Evolutionary conservation across 1,139 yeast species (phyloP), one percentile per base, ranked within the genome.

Genomic region (Suhomyces panamericanus): DNA sequence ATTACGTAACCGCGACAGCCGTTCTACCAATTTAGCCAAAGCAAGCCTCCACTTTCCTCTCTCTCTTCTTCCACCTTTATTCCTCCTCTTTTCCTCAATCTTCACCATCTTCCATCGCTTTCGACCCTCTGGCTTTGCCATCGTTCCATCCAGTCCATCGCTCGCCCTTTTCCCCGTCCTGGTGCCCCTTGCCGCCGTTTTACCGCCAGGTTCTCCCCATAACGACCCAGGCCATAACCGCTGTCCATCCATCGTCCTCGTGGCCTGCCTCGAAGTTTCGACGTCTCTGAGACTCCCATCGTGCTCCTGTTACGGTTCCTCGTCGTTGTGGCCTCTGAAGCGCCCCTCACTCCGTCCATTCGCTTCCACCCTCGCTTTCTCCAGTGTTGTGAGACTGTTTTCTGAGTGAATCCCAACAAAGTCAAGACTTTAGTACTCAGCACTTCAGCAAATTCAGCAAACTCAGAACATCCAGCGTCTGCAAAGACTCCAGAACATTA

Each of bases 31-130:
- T 33, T 15, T 15, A 33, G 35, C 8, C 4, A 33, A 20, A 33
- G 35, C 35, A 33, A 33, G 35, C 35, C 35, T 20, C 35, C 35
- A 33, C 35, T 26, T 33, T 33, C 35, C 28, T 33, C 35, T 33
- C n/a, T 22, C 35, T 22, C 35, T 12, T 14, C 35, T 17, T 22
- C 28, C 16, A 22, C 12, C 9, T 22, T 12, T 20, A 22, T 33
- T 22, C 24, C 27, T 20, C 24, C 16, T 14, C 36, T 13, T 7
- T 27, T 31, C 26, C 22, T 27, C 41, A 13, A 28, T 20, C 32
- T 11, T 26, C 29, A 4, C 29, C 29, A 3, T 26, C n/a, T 26
- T 26, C 29, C 29, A 26, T 26, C 29, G 29, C 29, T 26, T 20
- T 26, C 29, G 13, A 11, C 29, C 29, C 29, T 12, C n/a, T 11